A percentile compares a stretch with the other conserved stretches of the same genome.
Evolutionary conservation across 441 rosid species (phyloP).

Genomic region (Isatis lusitanica): DNA sequence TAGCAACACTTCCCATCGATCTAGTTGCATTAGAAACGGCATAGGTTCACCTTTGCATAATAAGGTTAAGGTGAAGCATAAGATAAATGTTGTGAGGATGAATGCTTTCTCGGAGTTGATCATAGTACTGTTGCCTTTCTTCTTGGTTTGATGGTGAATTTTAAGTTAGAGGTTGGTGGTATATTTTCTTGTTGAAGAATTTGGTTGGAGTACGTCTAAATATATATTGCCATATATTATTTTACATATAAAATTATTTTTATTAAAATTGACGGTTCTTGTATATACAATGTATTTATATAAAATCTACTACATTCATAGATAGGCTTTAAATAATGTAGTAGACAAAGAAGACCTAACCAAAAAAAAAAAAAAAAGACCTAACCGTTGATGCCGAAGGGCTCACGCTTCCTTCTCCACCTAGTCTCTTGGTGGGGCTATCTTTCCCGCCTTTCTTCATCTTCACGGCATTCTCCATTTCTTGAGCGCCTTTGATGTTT

Average conservation of each 20-base stretch:
- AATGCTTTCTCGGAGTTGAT: slow-evolving; percentile 20
- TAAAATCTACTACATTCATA: neutral
- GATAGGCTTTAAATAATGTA: neutral
- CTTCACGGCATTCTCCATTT: slow-evolving; percentile 81
- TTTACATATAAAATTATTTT: neutral
- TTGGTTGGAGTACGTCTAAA: slow-evolving; percentile 15
- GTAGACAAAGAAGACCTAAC: slow-evolving; percentile 30
- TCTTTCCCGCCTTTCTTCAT: slow-evolving; percentile 56
- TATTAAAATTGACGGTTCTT: neutral
- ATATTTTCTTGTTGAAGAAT: slow-evolving; percentile 27
- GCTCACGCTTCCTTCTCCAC: slow-evolving; percentile 50
- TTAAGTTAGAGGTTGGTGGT: slow-evolving; percentile 31
- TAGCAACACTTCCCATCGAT: slow-evolving; percentile 29
- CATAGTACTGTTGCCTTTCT: slow-evolving; percentile 14
- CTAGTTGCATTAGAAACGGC: slow-evolving; percentile 26
- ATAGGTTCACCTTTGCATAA: neutral
- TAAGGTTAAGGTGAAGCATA: slow-evolving; percentile 25
- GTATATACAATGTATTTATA: neutral
- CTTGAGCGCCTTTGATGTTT: slow-evolving; percentile 84
- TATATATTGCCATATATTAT: slow-evolving; percentile 8
- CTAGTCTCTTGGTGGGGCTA: slow-evolving; percentile 45
- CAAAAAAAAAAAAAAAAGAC: slow-evolving; percentile 38
- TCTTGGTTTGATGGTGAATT: slow-evolving; percentile 31
- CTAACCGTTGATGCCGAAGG: slow-evolving; percentile 29
- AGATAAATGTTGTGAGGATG: slow-evolving; percentile 15